Evolutionary conservation across 192 early-diverging fungal species (phyloP), one percentile per base, ranked within the genome.

Genomic region (Thamnidium elegans): DNA sequence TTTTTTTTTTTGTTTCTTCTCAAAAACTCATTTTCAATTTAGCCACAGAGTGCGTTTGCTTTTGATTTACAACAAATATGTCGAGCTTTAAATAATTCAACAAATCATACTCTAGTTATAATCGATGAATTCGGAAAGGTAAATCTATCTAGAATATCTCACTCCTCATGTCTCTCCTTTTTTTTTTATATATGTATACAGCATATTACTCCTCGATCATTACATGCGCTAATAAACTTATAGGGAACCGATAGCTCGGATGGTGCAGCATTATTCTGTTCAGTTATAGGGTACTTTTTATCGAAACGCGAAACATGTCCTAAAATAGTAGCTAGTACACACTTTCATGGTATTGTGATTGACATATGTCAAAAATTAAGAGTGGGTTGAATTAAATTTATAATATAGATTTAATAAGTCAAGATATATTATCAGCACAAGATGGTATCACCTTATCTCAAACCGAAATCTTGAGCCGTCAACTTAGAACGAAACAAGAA

Each of bases 41-140:
- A 87, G 86, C 69, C 77, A 47, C 78, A 88, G 68, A 90, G 89
- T 60, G 81, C 89, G 2, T 91, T 92, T 66, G 80, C 87, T 79
- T 79, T 83, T 39, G 90, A 92, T 73, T 20, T 88, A 1, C 83
- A 89, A 43, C 90, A 92, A 60, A 75, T 86, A 14, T 56, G 70
- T 4, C 56, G 77, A 34, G 82, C 82, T 1, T 48, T 92, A 5
- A 45, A 76, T 11, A 69, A 76, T 52, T 67, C 84, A 0, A 92
- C 86, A 0, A 21, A 47, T 0, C 51, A 79, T 50, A 86, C 82
- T 4, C 63, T 94, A 23, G 75, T 94, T 1, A 51, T 92, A 0
- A 69, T 94, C 54, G 92, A 94, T 71, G 92, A 94, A 67, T 94
- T 91, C 77, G 90, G 90, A n/a, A 94, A 94, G 63, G 74, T 75